phyloP scores from a whole-genome alignment of 2,329 filamentous ascomycete species.

The Clonostachys byssicola region DNA sequence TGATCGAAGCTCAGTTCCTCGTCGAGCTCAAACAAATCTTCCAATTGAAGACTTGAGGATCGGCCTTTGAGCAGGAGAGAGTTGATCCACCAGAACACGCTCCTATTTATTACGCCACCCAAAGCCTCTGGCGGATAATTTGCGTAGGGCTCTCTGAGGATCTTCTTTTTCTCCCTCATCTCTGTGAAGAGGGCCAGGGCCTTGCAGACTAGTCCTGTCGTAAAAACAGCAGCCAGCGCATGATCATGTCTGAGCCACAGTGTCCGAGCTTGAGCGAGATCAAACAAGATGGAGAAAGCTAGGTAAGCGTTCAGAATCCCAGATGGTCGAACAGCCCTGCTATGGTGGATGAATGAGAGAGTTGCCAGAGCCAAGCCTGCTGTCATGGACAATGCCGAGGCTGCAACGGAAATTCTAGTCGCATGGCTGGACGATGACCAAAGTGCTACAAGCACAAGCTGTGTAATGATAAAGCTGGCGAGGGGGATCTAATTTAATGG shows the following conservation, averaged over 20 bases:
- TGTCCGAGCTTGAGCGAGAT: constrained; percentile 34
- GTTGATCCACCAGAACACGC: constrained; percentile 27
- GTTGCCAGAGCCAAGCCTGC: constrained; percentile 17
- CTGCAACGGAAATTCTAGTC: constrained; percentile 16
- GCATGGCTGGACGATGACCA: not conserved
- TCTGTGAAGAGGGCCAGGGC: constrained; percentile 27
- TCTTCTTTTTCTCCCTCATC: constrained; percentile 27
- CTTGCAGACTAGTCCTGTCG: constrained; percentile 26
- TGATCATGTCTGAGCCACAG: constrained; percentile 28
- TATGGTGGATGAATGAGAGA: constrained; percentile 29
- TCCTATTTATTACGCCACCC: constrained; percentile 21
- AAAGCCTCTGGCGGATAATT: constrained; percentile 31
- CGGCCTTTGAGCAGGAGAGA: constrained; percentile 28
- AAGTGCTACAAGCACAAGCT: constrained; percentile 1
- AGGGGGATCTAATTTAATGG: constrained; percentile 6
- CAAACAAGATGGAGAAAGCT: constrained; percentile 34
- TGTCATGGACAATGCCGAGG: constrained; percentile 12
- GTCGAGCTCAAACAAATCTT: constrained; percentile 28
- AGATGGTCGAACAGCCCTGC: constrained; percentile 31
- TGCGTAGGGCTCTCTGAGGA: constrained; percentile 13
- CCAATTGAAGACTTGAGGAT: constrained; percentile 17
- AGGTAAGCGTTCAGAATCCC: constrained; percentile 34
- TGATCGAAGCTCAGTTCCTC: constrained; percentile 12
- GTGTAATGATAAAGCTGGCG: not conserved
- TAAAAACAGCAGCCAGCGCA: constrained; percentile 19